Evolutionary conservation across 2,329 filamentous ascomycete species (phyloP).

Genomic region (Microcera coccophila): DNA sequence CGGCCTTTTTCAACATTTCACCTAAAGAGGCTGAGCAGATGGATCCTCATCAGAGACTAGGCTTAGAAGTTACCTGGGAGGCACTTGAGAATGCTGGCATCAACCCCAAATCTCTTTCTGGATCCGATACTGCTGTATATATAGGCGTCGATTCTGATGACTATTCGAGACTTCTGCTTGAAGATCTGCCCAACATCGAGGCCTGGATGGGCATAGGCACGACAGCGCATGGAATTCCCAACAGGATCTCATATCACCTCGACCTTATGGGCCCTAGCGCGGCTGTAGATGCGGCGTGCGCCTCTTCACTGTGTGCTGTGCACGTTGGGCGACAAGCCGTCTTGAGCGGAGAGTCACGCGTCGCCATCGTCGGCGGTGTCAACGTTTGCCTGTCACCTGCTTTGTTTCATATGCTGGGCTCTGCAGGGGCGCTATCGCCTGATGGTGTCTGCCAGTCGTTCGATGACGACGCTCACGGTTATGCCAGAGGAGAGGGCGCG

Average conservation of each 20-base stretch:
- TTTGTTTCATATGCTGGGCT: slow-evolving; percentile 1
- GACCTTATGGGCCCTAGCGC: slow-evolving; percentile 1
- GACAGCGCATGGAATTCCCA: slow-evolving; percentile 1
- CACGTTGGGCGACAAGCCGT: slow-evolving; percentile 4
- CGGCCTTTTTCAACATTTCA: slow-evolving; percentile 7
- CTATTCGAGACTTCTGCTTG: slow-evolving; percentile 4
- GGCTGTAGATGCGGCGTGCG: slow-evolving; percentile 1
- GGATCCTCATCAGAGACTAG: slow-evolving; percentile 7
- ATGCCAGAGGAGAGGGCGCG: slow-evolving; percentile 48
- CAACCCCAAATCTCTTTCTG: slow-evolving; percentile 1
- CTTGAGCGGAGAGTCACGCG: background rate
- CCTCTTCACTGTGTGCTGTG: background rate
- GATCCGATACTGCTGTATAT: slow-evolving; percentile 5
- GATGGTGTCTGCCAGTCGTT: slow-evolving; percentile 7
- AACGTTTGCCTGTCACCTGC: background rate
- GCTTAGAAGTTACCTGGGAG: slow-evolving; percentile 4
- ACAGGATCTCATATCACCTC: slow-evolving; percentile 1
- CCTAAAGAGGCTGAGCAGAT: slow-evolving; percentile 8
- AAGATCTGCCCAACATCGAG: slow-evolving; percentile 8
- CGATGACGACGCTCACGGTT: slow-evolving; percentile 42
- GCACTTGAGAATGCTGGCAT: slow-evolving; percentile 7
- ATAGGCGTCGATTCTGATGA: slow-evolving; percentile 5
- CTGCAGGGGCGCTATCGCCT: slow-evolving; percentile 5
- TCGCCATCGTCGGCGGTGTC: background rate
- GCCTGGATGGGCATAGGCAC: slow-evolving; percentile 8